Conservation (phyloP, 2,329 filamentous ascomycete species). For the Biscogniauxia sp. region DNA sequence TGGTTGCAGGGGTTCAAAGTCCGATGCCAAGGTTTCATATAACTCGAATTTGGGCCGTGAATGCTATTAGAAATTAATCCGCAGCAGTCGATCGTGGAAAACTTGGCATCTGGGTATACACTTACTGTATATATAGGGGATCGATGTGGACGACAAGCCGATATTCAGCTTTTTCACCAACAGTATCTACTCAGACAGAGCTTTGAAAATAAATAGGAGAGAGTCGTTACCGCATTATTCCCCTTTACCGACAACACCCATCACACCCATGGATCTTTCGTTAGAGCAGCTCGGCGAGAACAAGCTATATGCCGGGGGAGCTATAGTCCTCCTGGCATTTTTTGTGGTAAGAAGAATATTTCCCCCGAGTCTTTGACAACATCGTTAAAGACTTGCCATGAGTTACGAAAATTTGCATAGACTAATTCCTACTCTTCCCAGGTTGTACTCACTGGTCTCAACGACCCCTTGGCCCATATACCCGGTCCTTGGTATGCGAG, state of each 20-base stretch:
- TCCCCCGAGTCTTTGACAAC: background rate
- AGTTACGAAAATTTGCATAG: background rate
- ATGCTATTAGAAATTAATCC: too few species aligned
- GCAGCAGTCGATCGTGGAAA: too few species aligned
- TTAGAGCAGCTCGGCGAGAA: conserved; percentile 2
- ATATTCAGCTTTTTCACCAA: too few species aligned
- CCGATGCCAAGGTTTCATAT: too few species aligned
- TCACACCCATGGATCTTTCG: background rate
- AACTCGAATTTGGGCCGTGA: too few species aligned
- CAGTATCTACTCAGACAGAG: too few species aligned
- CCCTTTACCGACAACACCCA: background rate
- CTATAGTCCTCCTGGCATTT: conserved; percentile 6
- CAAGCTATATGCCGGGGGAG: conserved; percentile 6
- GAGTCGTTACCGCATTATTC: background rate
- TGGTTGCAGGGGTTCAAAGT: too few species aligned
- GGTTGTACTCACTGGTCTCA: conserved; percentile 4
- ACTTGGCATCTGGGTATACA: too few species aligned
- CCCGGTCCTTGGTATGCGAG: conserved; percentile 22
- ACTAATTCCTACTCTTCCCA: background rate
- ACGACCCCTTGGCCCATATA: conserved; percentile 14
- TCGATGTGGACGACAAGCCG: too few species aligned
- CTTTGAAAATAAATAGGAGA: too few species aligned
- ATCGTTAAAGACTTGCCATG: too few species aligned
- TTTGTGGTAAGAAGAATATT: conserved; percentile 14
- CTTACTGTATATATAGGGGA: too few species aligned